Conservation (phyloP, 306 rosid species). For the Fagus sylvatica region DNA sequence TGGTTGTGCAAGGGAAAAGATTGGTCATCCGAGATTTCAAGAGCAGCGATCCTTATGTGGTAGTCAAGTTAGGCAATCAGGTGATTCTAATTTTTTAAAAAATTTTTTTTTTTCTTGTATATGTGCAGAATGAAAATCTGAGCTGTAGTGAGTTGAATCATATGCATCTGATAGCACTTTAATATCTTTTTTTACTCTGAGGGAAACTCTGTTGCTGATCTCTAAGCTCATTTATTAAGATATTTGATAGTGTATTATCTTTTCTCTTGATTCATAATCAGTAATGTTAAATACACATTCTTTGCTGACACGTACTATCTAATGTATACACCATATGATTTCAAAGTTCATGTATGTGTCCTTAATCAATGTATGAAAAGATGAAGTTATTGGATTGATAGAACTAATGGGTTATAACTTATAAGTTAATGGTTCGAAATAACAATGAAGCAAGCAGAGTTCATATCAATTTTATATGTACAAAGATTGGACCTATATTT, state of each 20-base stretch:
- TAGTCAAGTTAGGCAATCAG: conserved; percentile 88
- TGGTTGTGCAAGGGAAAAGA: conserved; percentile 74
- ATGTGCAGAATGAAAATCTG: neutral
- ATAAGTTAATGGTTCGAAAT: neutral
- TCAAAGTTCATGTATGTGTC: neutral
- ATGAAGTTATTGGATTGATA: neutral
- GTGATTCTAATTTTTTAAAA: conserved; percentile 30
- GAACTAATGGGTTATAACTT: neutral
- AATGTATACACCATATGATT: neutral
- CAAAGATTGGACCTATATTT: neutral
- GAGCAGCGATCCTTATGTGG: conserved; percentile 96
- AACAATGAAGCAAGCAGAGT: neutral
- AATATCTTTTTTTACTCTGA: neutral
- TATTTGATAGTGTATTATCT: neutral
- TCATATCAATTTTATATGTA: neutral
- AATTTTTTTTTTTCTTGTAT: neutral
- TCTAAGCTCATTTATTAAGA: neutral
- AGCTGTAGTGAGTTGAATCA: neutral
- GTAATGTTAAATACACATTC: neutral
- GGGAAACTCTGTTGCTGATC: neutral
- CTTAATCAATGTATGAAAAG: neutral
- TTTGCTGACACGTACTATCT: neutral
- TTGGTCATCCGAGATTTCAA: conserved; percentile 94
- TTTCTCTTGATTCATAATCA: neutral
- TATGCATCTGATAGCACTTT: neutral